These are phyloP conservation scores for Leishmania amazonensis DNA, from an alignment of 208 protist species.

Conservation along the genomic window DNA sequence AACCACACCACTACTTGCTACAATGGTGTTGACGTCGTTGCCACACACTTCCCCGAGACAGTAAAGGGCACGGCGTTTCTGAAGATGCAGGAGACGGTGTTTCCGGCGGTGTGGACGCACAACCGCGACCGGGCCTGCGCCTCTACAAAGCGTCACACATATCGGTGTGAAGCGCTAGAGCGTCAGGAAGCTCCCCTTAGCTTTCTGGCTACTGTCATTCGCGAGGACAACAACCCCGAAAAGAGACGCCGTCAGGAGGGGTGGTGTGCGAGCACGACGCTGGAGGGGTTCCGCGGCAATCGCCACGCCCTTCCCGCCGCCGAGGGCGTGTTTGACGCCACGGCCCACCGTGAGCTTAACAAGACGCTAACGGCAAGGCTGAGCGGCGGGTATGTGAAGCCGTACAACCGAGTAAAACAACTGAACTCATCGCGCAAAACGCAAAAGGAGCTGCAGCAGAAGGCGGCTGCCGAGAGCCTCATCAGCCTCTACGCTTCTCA, in stretches of 20 bases:
- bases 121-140: conserved; percentile 19
- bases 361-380: conserved; percentile 30
- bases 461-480: conserved; percentile 23
- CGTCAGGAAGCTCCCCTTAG: conserved; percentile 28
- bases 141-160: conserved; percentile 38
- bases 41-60: conserved; percentile 60
- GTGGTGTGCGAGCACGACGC: conserved; percentile 52
- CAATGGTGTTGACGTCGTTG: conserved; percentile 63
- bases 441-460: conserved; percentile 27
- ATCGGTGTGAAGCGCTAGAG: conserved; percentile 36
- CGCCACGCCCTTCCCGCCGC: conserved; percentile 13
- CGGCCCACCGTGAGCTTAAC: conserved; percentile 42
- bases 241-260: conserved; percentile 34
- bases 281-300: conserved; percentile 28
- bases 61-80: conserved; percentile 48
- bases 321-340: conserved; percentile 11
- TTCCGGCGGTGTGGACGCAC: conserved; percentile 37
- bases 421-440: conserved; percentile 33
- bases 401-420: conserved; percentile 34
- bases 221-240: conserved; percentile 42
- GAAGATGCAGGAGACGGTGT: conserved; percentile 17
- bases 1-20: conserved; percentile 56
- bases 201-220: conserved; percentile 54
- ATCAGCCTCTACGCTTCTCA: conserved; percentile 26
- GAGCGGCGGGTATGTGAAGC: conserved; percentile 47